These are phyloP conservation scores for Chlamydomonas sphaeroides DNA, from an alignment of 139 green algal genomes.

Conservation along the genomic window DNA sequence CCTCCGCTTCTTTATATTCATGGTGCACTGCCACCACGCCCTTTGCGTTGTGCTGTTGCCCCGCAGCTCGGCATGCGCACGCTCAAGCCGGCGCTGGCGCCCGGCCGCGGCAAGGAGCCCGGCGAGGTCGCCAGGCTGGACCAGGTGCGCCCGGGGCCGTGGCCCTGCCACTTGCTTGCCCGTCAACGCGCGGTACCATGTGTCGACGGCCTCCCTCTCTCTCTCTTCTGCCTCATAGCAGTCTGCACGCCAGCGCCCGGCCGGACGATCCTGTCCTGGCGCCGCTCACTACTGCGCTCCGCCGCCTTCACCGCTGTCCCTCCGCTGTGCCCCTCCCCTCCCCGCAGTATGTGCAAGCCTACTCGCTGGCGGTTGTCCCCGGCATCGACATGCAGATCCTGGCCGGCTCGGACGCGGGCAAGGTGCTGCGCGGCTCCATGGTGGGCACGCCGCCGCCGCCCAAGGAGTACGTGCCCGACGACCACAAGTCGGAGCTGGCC, in stretches of 20 bases:
- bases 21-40: too few relatives aligned
- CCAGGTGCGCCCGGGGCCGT: conserved; percentile 21
- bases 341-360: conserved; percentile 24
- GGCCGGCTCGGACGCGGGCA: conserved; percentile 40
- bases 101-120: neutral
- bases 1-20: too few relatives aligned
- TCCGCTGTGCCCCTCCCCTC: neutral
- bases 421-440: conserved; percentile 54
- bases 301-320: too few relatives aligned
- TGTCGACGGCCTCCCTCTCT: too few relatives aligned
- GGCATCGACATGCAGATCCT: conserved; percentile 52
- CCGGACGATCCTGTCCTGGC: too few relatives aligned
- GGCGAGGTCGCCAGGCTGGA: neutral
- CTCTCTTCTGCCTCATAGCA: too few relatives aligned
- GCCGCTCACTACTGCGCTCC: too few relatives aligned
- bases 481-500: conserved; percentile 35
- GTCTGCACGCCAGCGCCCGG: too few relatives aligned
- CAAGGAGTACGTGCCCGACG: conserved; percentile 53
- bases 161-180: too few relatives aligned
- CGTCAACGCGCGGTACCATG: too few relatives aligned
- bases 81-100: conserved; percentile 9
- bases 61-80: conserved; percentile 50
- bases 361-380: conserved; percentile 19
- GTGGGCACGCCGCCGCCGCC: conserved; percentile 50
- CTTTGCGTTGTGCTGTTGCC: too few relatives aligned